A percentile compares a stretch with the other conserved stretches of the same genome.
These are phyloP conservation scores for Macrophomina tecta DNA, from an alignment of 2,329 filamentous ascomycete genomes.

Conservation along the genomic window DNA sequence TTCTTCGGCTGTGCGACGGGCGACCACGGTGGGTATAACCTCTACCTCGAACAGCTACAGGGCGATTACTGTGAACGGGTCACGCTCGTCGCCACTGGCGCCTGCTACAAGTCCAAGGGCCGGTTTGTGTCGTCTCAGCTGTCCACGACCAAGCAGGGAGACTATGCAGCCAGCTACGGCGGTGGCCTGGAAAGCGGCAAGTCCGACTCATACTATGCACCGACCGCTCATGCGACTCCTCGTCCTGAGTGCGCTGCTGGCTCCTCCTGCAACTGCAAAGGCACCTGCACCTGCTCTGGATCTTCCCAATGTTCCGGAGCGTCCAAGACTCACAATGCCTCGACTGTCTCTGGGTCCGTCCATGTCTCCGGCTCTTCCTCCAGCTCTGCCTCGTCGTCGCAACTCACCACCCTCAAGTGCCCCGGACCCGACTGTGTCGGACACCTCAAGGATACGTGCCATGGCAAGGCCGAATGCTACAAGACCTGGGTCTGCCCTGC, in stretches of 20 bases:
- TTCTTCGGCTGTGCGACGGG: conserved; percentile 18
- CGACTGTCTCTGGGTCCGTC: too few relatives aligned
- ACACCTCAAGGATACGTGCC: neutral
- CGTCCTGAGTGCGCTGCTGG: too few relatives aligned
- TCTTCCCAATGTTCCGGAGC: too few relatives aligned
- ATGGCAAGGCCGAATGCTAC: neutral
- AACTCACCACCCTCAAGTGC: neutral
- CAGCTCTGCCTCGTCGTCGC: neutral
- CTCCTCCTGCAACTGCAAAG: neutral
- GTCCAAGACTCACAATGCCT: too few relatives aligned
- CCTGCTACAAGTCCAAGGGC: neutral
- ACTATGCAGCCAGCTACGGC: neutral
- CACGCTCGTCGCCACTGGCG: conserved; percentile 2
- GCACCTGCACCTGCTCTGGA: neutral
- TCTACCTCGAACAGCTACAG: neutral
- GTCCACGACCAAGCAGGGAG: neutral
- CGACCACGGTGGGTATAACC: conserved; percentile 16
- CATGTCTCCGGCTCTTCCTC: neutral
- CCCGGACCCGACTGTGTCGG: neutral
- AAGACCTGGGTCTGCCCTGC: conserved; percentile 6
- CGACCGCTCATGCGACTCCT: too few relatives aligned
- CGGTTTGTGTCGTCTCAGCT: too few relatives aligned
- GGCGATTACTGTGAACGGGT: neutral
- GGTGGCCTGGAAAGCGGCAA: too few relatives aligned
- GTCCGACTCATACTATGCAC: too few relatives aligned